phyloP scores from a whole-genome alignment of 768 basidiomycete genomes.

The Tricholoma sp. region DNA sequence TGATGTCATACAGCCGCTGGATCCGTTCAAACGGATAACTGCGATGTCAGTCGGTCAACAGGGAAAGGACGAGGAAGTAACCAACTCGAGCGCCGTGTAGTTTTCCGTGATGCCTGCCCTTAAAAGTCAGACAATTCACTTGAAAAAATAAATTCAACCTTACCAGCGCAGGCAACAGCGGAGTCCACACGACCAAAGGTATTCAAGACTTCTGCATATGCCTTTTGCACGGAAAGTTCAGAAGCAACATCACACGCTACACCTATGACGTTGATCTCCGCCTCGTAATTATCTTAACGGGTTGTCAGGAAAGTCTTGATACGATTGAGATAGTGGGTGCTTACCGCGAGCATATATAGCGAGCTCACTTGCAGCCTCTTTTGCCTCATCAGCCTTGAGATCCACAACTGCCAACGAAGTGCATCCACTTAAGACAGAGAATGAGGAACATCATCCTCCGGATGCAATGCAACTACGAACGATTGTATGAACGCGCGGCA shows the following conservation, averaged over 20 bases:
- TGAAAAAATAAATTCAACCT: conserved; percentile 7
- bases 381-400: conserved; percentile 64
- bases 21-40: conserved; percentile 87
- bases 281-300: conserved; percentile 43
- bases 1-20: conserved; percentile 83
- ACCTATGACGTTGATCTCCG: conserved; percentile 61
- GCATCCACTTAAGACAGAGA: conserved; percentile 55
- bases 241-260: conserved; percentile 85
- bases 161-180: conserved; percentile 86
- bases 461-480: conserved; percentile 35
- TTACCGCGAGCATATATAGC: conserved; percentile 22
- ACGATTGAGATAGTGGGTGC: conserved; percentile 20
- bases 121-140: conserved; percentile 1
- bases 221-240: conserved; percentile 71
- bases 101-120: conserved; percentile 78
- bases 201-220: conserved; percentile 59
- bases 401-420: conserved; percentile 78
- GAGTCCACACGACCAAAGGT: conserved; percentile 71
- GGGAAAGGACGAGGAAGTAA: conserved; percentile 2
- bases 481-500: conserved; percentile 87
- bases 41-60: conserved; percentile 5
- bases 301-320: conserved; percentile 6
- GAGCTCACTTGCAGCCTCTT: conserved; percentile 66
- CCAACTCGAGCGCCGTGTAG: conserved; percentile 79
- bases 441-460: conserved; percentile 1